Evolutionary conservation across 2,329 filamentous ascomycete species (phyloP).

Genomic region (Neofusicoccum ribis): DNA sequence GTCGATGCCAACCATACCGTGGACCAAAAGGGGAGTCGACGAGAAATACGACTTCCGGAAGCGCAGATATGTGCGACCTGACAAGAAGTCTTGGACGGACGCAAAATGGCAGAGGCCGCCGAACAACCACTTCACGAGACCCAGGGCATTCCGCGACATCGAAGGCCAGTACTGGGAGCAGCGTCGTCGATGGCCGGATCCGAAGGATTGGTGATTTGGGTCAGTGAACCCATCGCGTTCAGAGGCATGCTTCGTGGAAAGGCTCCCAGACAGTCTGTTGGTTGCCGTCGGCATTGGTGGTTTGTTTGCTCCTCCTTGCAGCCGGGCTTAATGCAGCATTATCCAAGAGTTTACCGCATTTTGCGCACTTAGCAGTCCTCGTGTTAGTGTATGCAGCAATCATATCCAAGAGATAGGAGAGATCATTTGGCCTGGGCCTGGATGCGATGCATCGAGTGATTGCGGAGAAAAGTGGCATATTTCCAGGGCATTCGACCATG

Average conservation of each 20-base stretch:
- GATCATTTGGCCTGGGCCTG: conserved; percentile 32
- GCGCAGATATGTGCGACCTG: conserved; percentile 32
- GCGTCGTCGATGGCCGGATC: background rate
- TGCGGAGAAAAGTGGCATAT: conserved; percentile 27
- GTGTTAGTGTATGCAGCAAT: conserved; percentile 39
- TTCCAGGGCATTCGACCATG: conserved; percentile 34
- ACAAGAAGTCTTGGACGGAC: conserved; percentile 34
- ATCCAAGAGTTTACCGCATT: conserved; percentile 35
- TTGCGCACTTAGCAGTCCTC: conserved; percentile 32
- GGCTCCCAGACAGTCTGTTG: conserved; percentile 34
- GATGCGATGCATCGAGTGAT: conserved; percentile 38
- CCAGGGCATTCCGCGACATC: conserved; percentile 27
- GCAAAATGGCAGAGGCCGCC: conserved; percentile 27
- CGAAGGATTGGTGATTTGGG: background rate
- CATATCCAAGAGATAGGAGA: conserved; percentile 39
- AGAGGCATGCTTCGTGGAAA: conserved; percentile 38
- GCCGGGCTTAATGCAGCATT: conserved; percentile 27
- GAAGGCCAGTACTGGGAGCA: conserved; percentile 31
- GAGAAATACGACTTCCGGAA: conserved; percentile 38
- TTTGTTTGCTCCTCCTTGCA: conserved; percentile 34
- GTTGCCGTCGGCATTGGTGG: conserved; percentile 24
- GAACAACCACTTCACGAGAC: background rate
- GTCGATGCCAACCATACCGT: conserved; percentile 2
- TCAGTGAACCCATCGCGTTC: background rate
- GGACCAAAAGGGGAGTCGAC: conserved; percentile 20